Percentiles rank a stretch among this genome's conserved stretches.
Evolutionary conservation across 345 rosid species (phyloP).

Genomic region (Stellera chamaejasme): DNA sequence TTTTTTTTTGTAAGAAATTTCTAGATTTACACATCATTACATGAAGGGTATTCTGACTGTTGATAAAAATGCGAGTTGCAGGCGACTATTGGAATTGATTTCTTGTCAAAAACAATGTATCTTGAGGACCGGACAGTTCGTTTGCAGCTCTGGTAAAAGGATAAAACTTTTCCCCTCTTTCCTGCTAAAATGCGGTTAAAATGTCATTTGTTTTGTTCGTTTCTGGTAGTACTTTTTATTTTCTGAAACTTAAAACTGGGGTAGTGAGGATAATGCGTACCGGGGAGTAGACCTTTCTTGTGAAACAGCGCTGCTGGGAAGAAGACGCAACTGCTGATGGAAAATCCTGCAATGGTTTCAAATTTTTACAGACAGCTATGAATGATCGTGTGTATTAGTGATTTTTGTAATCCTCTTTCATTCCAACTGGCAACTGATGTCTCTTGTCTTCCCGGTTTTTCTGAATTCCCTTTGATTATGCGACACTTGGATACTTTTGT

Average conservation of each 20-base stretch:
- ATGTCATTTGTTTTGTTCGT: too few relatives aligned
- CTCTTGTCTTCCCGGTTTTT: too few relatives aligned
- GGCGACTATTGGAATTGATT: constrained; percentile 95
- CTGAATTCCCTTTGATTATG: too few relatives aligned
- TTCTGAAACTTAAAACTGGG: neutral
- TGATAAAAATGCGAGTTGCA: constrained; percentile 18
- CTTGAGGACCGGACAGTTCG: constrained; percentile 92
- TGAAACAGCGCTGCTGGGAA: too few relatives aligned
- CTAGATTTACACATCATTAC: too few relatives aligned
- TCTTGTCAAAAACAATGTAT: constrained; percentile 89
- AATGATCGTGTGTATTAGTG: too few relatives aligned
- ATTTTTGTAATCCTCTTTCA: too few relatives aligned
- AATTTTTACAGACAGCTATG: too few relatives aligned
- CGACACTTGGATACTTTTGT: neutral
- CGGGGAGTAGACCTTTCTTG: too few relatives aligned
- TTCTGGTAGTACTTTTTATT: neutral
- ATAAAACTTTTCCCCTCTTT: neutral
- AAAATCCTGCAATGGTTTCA: too few relatives aligned
- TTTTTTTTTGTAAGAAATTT: neutral
- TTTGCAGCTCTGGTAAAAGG: constrained; percentile 73
- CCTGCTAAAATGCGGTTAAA: neutral
- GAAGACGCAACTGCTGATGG: too few relatives aligned
- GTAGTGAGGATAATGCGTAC: neutral
- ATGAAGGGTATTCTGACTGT: neutral
- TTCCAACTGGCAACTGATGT: too few relatives aligned